A percentile compares a stretch with the other conserved stretches of the same genome.
Evolutionary conservation across 352 stramenopile species (phyloP).

Genomic region (Globisporangium emineosum): DNA sequence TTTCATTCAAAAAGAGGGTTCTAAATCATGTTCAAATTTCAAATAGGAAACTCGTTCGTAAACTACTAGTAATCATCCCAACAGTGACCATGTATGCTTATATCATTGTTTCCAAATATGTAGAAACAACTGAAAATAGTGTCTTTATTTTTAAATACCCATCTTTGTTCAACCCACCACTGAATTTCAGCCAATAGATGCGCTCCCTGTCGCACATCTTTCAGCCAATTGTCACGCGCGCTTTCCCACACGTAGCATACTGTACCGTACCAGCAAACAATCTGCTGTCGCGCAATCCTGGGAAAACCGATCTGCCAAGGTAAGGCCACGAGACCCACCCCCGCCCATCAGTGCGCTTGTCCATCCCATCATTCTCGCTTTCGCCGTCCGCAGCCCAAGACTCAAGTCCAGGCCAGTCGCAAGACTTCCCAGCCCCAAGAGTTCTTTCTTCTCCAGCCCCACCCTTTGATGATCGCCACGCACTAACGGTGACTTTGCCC

Average conservation of each 20-base stretch:
- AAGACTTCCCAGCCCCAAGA: not conserved
- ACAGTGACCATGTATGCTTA: too few relatives aligned
- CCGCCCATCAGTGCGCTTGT: not conserved
- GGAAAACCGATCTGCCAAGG: constrained; percentile 3
- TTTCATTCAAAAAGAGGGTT: not conserved
- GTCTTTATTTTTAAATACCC: not conserved
- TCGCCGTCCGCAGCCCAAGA: too few relatives aligned
- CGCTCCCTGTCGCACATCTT: not conserved
- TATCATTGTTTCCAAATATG: not conserved
- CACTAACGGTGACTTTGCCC: not conserved
- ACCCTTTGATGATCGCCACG: not conserved
- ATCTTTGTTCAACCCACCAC: not conserved
- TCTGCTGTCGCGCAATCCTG: not conserved
- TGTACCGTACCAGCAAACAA: not conserved
- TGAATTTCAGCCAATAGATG: not conserved
- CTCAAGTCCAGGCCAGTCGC: too few relatives aligned
- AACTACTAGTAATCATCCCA: too few relatives aligned
- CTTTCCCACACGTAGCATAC: not conserved
- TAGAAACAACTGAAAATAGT: not conserved
- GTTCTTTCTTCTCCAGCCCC: not conserved
- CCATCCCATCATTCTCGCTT: constrained; percentile 3
- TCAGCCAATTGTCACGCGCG: not conserved
- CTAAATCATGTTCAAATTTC: not conserved
- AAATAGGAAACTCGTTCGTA: not conserved
- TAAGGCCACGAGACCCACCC: too few relatives aligned